Percentiles rank a stretch among this genome's conserved stretches.
Evolutionary conservation across 2,329 filamentous ascomycete genomes (phyloP).

Genomic region (Diplodia seriata): DNA sequence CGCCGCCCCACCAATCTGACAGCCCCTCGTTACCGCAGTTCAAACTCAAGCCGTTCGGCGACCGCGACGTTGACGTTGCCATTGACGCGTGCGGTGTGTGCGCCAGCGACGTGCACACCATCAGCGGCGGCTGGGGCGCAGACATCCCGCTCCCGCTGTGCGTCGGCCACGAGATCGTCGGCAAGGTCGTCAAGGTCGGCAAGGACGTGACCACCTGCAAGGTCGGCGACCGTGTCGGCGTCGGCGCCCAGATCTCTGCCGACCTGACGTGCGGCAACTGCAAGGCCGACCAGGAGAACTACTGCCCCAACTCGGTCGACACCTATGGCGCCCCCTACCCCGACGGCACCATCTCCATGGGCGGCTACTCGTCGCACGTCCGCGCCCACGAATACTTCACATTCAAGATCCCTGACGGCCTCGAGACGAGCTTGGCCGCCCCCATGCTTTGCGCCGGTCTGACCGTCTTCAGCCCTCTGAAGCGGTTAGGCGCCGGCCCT

Average conservation of each 20-base stretch:
- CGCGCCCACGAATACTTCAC: constrained; percentile 78
- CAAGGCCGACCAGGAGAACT: constrained; percentile 61
- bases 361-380: constrained; percentile 72
- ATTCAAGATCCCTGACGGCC: constrained; percentile 77
- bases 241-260: constrained; percentile 59
- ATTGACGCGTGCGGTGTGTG: constrained; percentile 68
- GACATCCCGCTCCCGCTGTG: constrained; percentile 67
- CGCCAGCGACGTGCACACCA: constrained; percentile 56
- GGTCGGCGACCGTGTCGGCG: constrained; percentile 55
- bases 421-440: constrained; percentile 67
- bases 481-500: constrained; percentile 75
- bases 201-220: constrained; percentile 59
- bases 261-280: constrained; percentile 59
- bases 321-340: constrained; percentile 59
- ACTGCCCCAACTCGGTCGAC: constrained; percentile 58
- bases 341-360: constrained; percentile 69
- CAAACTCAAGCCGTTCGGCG: constrained; percentile 83
- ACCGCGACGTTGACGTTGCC: constrained; percentile 87
- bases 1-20: constrained; percentile 26
- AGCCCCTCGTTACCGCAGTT: constrained; percentile 58
- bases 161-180: constrained; percentile 69
- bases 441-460: constrained; percentile 87
- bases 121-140: constrained; percentile 67
- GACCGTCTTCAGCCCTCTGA: constrained; percentile 79
- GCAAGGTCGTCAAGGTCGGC: constrained; percentile 58